Evolutionary conservation across 805 yeast genomes (phyloP), one percentile per base, ranked within the genome.

Genomic region (Lipomyces yamanashiensis): DNA sequence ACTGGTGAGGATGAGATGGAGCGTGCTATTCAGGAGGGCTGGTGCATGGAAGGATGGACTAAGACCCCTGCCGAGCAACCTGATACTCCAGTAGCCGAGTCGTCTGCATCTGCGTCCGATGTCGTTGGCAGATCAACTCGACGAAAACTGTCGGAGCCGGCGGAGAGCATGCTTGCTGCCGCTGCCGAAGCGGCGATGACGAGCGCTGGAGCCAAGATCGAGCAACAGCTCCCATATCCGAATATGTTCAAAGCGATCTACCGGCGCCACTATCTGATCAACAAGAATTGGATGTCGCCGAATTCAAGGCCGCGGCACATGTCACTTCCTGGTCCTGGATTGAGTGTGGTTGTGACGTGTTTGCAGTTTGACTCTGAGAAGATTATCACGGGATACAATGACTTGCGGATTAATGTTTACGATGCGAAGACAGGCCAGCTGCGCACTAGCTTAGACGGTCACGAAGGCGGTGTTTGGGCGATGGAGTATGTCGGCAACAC

Each of bases 401-500:
- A 91, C 68, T 85, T 84, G 66, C 83, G 85, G 73, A 90, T 95
- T 66, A 87, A 90, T 67, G 86, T 95, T 8, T 91, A 90, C 75
- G 87, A 88, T 68, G 86, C 97, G 0, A 78, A 81, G 37, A 85
- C 89, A 0, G 98, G 98, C 5, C 77, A 78, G 48, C 79, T 87
- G 57, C 71, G 86, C 8, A 79, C 82, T 48, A 85, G 86, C 6
- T 80, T 95, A 50, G 80, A 82, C 49, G 98, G 97, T 7, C 99
- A 95, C 73, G 96, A 89, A 59, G 99, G 99, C 51, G 99, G 99
- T 45, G 99, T 95, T 5, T 95, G 99, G 99, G 98, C 99, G 0
- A 81, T 95, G 74, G 91, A 93, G 76, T 92, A 92, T 73, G 81
- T 84, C 59, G 92, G 90, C 23, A 76, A 75, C 60, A 90, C 92